These are phyloP conservation scores for Pyrenopolyporus hunteri DNA, from an alignment of 495 filamentous ascomycete species.

Conservation along the genomic window DNA sequence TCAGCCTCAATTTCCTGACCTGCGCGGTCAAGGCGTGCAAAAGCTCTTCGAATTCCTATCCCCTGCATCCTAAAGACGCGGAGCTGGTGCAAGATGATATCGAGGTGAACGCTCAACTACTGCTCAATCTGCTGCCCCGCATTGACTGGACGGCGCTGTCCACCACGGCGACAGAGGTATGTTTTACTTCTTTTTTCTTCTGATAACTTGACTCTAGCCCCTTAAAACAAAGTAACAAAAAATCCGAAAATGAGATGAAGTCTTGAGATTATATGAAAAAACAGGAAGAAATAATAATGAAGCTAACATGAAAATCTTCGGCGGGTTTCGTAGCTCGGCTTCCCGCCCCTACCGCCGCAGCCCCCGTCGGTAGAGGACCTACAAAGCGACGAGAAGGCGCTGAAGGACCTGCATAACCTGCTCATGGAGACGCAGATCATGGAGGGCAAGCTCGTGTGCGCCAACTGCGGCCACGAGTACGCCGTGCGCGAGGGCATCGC, in stretches of 20 bases:
- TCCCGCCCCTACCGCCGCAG: constrained; percentile 72
- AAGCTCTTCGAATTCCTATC: constrained; percentile 73
- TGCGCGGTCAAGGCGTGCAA: constrained; percentile 97
- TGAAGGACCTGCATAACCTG: constrained; percentile 79
- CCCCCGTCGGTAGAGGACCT: constrained; percentile 66
- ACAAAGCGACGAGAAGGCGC: constrained; percentile 64
- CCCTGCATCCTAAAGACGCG: constrained; percentile 87
- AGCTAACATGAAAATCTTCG: neutral
- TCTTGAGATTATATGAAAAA: neutral
- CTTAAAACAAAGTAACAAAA: too few relatives aligned
- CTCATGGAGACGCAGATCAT: constrained; percentile 88
- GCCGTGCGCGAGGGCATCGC: constrained; percentile 92
- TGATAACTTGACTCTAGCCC: neutral
- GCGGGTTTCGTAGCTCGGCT: constrained; percentile 68
- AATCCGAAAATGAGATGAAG: too few relatives aligned
- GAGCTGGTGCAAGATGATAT: constrained; percentile 83
- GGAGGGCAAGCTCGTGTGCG: constrained; percentile 88
- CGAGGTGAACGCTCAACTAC: constrained; percentile 76
- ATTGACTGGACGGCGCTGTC: constrained; percentile 86
- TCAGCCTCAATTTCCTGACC: constrained; percentile 95
- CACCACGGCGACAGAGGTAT: constrained; percentile 78
- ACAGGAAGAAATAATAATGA: neutral
- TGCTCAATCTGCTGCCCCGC: constrained; percentile 82
- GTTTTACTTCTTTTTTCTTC: constrained; percentile 21
- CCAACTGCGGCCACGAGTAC: constrained; percentile 91